phyloP scores from a whole-genome alignment of 352 stramenopile species.

The Pythium phragmitis region DNA sequence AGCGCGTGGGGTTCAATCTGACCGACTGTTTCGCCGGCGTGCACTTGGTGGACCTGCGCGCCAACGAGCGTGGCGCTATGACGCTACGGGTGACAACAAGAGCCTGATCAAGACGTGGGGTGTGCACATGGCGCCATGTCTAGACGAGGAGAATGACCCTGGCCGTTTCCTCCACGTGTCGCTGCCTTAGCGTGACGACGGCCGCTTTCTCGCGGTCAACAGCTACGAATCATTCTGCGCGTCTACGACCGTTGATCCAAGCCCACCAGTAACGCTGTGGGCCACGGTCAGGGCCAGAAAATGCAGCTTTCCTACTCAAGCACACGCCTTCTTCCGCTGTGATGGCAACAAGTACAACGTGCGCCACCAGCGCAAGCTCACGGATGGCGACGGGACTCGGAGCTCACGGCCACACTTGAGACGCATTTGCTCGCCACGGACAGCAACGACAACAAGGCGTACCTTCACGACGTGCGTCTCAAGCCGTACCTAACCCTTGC shows the following conservation, averaged over 20 bases:
- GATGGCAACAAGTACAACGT: conserved; percentile 87
- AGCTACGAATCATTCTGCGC: conserved; percentile 90
- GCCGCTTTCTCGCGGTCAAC: conserved; percentile 81
- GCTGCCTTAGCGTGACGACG: conserved; percentile 55
- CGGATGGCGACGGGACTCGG: conserved; percentile 60
- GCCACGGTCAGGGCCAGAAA: conserved; percentile 45
- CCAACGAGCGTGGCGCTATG: conserved; percentile 73
- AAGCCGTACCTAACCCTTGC: conserved; percentile 74
- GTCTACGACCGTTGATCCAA: conserved; percentile 86
- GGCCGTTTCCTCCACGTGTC: conserved; percentile 78
- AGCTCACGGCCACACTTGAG: conserved; percentile 40
- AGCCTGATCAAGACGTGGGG: conserved; percentile 88
- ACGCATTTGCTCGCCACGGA: conserved; percentile 81
- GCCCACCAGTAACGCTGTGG: conserved; percentile 68
- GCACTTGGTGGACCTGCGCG: conserved; percentile 70
- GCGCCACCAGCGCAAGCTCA: conserved; percentile 67
- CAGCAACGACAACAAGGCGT: conserved; percentile 87
- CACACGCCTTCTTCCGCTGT: conserved; percentile 86
- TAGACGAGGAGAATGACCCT: conserved; percentile 78
- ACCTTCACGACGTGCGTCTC: conserved; percentile 81
- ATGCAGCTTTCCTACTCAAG: conserved; percentile 83
- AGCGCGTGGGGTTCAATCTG: conserved; percentile 83
- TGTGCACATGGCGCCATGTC: conserved; percentile 74
- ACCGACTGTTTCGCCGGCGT: conserved; percentile 78
- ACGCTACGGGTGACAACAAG: conserved; percentile 84